Evolutionary conservation across 1,284 basidiomycete species (phyloP).

Genomic region (Takashimella tepidaria): DNA sequence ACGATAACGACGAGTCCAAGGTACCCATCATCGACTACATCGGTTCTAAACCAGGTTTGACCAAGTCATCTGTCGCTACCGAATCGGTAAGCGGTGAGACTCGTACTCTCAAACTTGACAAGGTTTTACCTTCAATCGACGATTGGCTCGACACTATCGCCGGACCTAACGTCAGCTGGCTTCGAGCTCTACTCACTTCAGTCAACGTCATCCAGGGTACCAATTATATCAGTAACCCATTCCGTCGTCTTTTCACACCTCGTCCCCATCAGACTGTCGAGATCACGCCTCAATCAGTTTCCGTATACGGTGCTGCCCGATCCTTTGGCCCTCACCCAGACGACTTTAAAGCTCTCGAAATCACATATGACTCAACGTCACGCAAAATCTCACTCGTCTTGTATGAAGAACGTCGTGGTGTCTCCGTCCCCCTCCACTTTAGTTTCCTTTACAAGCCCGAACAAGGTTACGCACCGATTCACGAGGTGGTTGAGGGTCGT

Average conservation of each 20-base stretch:
- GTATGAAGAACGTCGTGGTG: constrained; percentile 75
- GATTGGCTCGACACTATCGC: constrained; percentile 83
- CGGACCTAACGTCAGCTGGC: constrained; percentile 75
- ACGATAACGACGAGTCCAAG: constrained; percentile 69
- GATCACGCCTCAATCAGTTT: constrained; percentile 54
- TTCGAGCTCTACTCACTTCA: constrained; percentile 76
- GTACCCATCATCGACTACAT: constrained; percentile 87
- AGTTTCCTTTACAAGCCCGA: constrained; percentile 83
- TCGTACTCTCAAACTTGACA: constrained; percentile 58
- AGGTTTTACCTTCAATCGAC: constrained; percentile 56
- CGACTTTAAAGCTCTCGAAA: constrained; percentile 78
- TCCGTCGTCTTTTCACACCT: constrained; percentile 79
- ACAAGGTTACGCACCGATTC: constrained; percentile 86
- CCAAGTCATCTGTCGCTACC: constrained; percentile 52
- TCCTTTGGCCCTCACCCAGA: constrained; percentile 62
- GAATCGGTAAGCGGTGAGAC: constrained; percentile 51
- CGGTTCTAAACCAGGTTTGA: constrained; percentile 52
- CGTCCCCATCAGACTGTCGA: constrained; percentile 72
- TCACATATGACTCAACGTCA: constrained; percentile 57
- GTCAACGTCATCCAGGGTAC: constrained; percentile 78
- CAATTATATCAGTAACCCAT: constrained; percentile 81
- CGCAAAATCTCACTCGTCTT: constrained; percentile 66
- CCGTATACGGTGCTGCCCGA: constrained; percentile 70
- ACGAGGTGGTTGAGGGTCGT: constrained; percentile 78
- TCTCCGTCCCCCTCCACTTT: constrained; percentile 73